Conservation (phyloP, 257 asterid species). For the Perilla frutescens region DNA sequence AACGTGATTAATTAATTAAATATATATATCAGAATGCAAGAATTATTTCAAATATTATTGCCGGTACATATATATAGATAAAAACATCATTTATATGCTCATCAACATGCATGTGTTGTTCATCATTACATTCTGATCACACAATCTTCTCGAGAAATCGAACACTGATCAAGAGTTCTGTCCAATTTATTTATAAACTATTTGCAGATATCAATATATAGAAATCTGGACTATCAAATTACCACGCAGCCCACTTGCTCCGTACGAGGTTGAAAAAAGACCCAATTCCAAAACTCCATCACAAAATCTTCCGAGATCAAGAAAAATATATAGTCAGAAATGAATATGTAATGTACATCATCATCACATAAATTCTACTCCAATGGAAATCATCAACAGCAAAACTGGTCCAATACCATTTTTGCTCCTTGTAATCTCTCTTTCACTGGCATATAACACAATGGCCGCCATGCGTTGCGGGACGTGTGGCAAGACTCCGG, state of each 20-base stretch:
- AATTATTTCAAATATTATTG: not conserved
- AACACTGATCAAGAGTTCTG: slow-evolving; percentile 25
- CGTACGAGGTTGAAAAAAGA: slow-evolving; percentile 26
- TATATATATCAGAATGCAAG: not conserved
- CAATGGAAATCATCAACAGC: slow-evolving; percentile 32
- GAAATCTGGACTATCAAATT: slow-evolving; percentile 31
- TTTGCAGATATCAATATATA: slow-evolving; percentile 1
- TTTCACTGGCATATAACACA: slow-evolving; percentile 3
- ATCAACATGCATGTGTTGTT: slow-evolving; percentile 20
- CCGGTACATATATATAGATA: not conserved
- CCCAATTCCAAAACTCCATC: slow-evolving; percentile 23
- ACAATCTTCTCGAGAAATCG: slow-evolving; percentile 26
- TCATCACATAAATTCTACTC: not conserved
- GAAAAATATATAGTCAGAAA: not conserved
- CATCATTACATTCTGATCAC: slow-evolving; percentile 42
- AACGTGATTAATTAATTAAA: no score
- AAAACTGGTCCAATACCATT: not conserved
- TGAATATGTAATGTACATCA: no score
- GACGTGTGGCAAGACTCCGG: slow-evolving; percentile 56
- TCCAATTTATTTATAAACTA: slow-evolving; percentile 1
- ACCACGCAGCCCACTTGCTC: slow-evolving; percentile 26
- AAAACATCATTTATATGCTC: no score
- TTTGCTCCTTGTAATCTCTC: slow-evolving; percentile 11
- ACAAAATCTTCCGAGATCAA: not conserved
- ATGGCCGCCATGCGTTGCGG: slow-evolving; percentile 43